Evolutionary conservation across 2,329 filamentous ascomycete genomes (phyloP).

Genomic region (Dactylellina cionopaga): DNA sequence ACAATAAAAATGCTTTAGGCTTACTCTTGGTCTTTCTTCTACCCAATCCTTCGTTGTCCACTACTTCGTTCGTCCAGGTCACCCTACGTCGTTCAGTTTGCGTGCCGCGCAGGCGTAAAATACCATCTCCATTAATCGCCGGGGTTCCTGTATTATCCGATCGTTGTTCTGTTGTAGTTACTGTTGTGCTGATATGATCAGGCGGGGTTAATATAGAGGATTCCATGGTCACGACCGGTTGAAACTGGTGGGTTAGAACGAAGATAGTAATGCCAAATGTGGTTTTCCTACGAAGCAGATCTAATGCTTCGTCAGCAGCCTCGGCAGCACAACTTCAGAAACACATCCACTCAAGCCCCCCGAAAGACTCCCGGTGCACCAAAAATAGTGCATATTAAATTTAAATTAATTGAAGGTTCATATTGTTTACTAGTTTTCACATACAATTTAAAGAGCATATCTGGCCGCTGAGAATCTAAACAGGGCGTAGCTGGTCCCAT

Average conservation of each 20-base stretch:
- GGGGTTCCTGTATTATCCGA: background rate
- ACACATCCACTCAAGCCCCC: no score
- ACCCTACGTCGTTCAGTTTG: slow-evolving; percentile 68
- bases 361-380: no score
- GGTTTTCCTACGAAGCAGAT: no score
- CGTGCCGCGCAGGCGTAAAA: slow-evolving; percentile 55
- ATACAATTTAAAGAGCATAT: no score
- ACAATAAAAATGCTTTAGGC: background rate
- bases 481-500: no score
- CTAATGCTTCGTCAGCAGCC: no score
- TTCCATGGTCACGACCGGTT: slow-evolving; percentile 23
- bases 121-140: slow-evolving; percentile 49
- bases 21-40: slow-evolving; percentile 93
- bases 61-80: slow-evolving; percentile 89
- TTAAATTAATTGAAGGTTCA: no score
- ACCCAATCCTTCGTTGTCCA: slow-evolving; percentile 94
- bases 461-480: no score
- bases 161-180: slow-evolving; percentile 14
- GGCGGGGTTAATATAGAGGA: background rate
- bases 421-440: no score
- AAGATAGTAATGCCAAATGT: no score
- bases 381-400: no score
- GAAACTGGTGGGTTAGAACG: background rate
- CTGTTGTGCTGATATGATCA: background rate
- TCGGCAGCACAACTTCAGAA: no score